Conservation (phyloP, 2,329 filamentous ascomycete species). For the Dryadomyces quercus-mongolicae region DNA sequence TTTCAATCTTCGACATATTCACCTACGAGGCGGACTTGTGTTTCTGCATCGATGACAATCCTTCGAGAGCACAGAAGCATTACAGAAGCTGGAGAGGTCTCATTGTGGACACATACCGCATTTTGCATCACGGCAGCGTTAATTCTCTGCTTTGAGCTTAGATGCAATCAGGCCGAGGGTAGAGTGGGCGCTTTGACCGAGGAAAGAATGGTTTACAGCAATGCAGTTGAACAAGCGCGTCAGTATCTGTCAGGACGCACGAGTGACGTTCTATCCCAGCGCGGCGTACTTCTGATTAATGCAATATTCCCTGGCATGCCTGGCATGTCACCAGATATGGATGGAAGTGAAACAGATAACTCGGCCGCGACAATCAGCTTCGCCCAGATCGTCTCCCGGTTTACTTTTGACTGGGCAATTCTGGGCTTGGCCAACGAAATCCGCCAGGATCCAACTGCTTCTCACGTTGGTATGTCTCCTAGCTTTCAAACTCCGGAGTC, state of each 20-base stretch:
- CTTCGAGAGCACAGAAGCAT: conserved; percentile 15
- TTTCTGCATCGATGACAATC: conserved; percentile 23
- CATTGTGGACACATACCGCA: conserved; percentile 17
- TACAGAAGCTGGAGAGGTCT: conserved; percentile 11
- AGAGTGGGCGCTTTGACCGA: not conserved
- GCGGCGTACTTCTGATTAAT: conserved; percentile 13
- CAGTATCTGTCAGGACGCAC: conserved; percentile 9
- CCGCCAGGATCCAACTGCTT: not conserved
- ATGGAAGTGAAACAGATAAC: not conserved
- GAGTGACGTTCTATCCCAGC: conserved; percentile 12
- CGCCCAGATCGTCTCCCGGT: conserved; percentile 10
- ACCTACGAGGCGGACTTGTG: conserved; percentile 21
- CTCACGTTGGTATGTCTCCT: not conserved
- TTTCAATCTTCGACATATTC: conserved; percentile 17
- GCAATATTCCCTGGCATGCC: conserved; percentile 6
- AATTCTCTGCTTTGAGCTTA: conserved; percentile 14
- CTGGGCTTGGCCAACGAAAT: conserved; percentile 7
- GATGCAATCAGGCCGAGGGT: conserved; percentile 4
- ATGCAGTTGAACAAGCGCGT: conserved; percentile 9
- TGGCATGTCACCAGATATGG: not conserved
- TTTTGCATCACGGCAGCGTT: conserved; percentile 16
- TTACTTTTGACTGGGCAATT: conserved; percentile 10
- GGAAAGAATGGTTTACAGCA: conserved; percentile 6
- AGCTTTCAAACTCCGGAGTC: not conserved
- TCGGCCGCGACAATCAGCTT: conserved; percentile 5